A percentile compares a stretch with the other conserved stretches of the same genome.
Evolutionary conservation across 78 protist species (phyloP).

Genomic region (Cavenderia fasciculata): DNA sequence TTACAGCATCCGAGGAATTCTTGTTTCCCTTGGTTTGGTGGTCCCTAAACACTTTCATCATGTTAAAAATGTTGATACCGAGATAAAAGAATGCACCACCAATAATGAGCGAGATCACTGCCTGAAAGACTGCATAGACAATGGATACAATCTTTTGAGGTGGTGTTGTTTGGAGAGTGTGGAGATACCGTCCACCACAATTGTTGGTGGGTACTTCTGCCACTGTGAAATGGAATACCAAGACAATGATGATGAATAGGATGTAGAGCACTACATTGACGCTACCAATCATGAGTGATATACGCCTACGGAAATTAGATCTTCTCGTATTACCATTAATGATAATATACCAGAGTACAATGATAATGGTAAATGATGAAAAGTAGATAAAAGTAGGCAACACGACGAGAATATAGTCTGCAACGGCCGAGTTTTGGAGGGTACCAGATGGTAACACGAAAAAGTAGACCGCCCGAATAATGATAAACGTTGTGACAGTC

Average conservation of each 20-base stretch:
- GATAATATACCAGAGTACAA: slow-evolving; percentile 55
- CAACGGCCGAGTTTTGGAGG: background rate
- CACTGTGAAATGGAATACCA: slow-evolving; percentile 56
- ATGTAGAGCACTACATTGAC: slow-evolving; percentile 37
- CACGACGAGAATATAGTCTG: slow-evolving; percentile 51
- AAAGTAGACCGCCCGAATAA: slow-evolving; percentile 31
- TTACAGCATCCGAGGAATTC: too few species aligned
- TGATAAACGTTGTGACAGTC: slow-evolving; percentile 12
- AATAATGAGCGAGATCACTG: slow-evolving; percentile 22
- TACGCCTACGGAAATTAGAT: background rate
- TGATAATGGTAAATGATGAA: slow-evolving; percentile 22
- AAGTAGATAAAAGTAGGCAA: slow-evolving; percentile 63
- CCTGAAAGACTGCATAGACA: slow-evolving; percentile 41
- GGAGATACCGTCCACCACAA: slow-evolving; percentile 30
- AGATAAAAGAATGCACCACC: slow-evolving; percentile 43
- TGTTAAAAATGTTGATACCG: background rate
- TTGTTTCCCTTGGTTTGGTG: too few species aligned
- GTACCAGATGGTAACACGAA: slow-evolving; percentile 33
- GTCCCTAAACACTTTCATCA: slow-evolving; percentile 18
- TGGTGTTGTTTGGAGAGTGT: background rate
- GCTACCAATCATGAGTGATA: background rate
- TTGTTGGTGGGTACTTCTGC: background rate
- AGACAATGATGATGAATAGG: slow-evolving; percentile 20
- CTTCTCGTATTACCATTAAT: background rate
- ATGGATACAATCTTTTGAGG: slow-evolving; percentile 43